These are phyloP conservation scores for Cordyceps tenuipes DNA, from an alignment of 2,329 filamentous ascomycete genomes.

Conservation along the genomic window DNA sequence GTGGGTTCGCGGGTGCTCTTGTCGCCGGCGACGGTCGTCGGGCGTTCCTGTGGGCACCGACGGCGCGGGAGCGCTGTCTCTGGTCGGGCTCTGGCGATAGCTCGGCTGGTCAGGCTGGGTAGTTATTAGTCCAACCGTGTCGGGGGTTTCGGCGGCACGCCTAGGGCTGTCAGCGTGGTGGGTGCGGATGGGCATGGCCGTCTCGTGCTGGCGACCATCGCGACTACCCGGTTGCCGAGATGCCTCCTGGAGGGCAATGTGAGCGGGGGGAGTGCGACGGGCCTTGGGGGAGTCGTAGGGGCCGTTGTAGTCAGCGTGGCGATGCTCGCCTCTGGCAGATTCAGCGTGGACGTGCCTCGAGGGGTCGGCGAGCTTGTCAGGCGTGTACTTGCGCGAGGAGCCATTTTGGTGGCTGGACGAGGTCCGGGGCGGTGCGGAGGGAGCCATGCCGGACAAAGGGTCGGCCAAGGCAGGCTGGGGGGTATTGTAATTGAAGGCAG, in stretches of 20 bases:
- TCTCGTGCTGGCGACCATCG: constrained; percentile 30
- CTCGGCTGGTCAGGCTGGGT: constrained; percentile 25
- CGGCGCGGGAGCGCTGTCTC: constrained; percentile 38
- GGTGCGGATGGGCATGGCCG: constrained; percentile 37
- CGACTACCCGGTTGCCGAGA: constrained; percentile 29
- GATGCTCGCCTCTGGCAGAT: constrained; percentile 25
- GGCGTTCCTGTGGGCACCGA: constrained; percentile 35
- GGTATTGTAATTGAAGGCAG: constrained; percentile 32
- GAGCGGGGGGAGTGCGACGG: constrained; percentile 21
- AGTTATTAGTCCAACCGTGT: constrained; percentile 69
- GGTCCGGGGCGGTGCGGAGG: constrained; percentile 70
- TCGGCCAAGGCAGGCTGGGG: constrained; percentile 32
- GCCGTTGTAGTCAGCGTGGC: constrained; percentile 23
- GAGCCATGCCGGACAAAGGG: constrained; percentile 53
- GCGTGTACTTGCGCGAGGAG: constrained; percentile 38
- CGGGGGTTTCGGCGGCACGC: constrained; percentile 67
- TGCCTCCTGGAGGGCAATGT: constrained; percentile 28
- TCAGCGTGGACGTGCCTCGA: constrained; percentile 33
- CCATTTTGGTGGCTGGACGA: constrained; percentile 56
- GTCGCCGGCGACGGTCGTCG: constrained; percentile 47
- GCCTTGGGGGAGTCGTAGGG: constrained; percentile 22
- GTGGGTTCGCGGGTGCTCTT: constrained; percentile 44
- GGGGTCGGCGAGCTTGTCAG: constrained; percentile 36
- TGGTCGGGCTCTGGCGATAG: constrained; percentile 20
- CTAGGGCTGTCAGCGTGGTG: constrained; percentile 35